Percentiles rank a stretch among this genome's conserved stretches.
Evolutionary conservation across 305 asterid genomes (phyloP).

Genomic region (Withania somnifera): DNA sequence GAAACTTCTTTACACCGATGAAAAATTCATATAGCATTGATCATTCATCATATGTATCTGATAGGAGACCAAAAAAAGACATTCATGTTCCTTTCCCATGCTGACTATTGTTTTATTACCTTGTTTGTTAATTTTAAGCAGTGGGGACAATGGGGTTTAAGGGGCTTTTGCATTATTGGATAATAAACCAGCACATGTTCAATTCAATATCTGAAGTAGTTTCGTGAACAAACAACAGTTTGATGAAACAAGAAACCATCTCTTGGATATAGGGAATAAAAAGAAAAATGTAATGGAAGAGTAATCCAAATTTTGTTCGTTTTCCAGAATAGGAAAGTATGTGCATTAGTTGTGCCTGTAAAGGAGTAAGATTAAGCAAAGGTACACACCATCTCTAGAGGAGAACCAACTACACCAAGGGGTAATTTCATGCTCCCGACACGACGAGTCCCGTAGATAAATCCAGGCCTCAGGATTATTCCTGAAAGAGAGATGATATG

Average conservation of each 20-base stretch:
- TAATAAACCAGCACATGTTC: neutral
- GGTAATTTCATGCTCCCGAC: slow-evolving; percentile 82
- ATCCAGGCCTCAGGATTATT: slow-evolving; percentile 88
- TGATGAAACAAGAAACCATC: neutral
- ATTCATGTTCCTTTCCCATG: neutral
- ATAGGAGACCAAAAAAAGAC: neutral
- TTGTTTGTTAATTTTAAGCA: neutral
- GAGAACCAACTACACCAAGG: slow-evolving; percentile 79
- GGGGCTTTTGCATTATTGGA: neutral
- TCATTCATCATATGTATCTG: neutral
- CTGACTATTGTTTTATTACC: neutral
- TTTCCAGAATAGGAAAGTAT: neutral
- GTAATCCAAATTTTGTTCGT: neutral
- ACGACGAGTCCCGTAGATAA: slow-evolving; percentile 79
- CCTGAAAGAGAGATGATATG: slow-evolving; percentile 32
- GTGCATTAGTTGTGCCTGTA: neutral
- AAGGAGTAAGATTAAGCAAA: neutral
- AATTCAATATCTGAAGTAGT: neutral
- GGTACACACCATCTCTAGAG: slow-evolving; percentile 58
- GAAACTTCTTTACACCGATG: neutral
- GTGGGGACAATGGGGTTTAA: neutral
- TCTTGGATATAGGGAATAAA: neutral
- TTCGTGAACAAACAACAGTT: neutral
- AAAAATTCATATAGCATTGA: neutral
- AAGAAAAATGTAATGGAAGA: neutral